Evolutionary conservation across 768 basidiomycete species (phyloP), one percentile per base, ranked within the genome.

Genomic region (Tephrocybe rancida): DNA sequence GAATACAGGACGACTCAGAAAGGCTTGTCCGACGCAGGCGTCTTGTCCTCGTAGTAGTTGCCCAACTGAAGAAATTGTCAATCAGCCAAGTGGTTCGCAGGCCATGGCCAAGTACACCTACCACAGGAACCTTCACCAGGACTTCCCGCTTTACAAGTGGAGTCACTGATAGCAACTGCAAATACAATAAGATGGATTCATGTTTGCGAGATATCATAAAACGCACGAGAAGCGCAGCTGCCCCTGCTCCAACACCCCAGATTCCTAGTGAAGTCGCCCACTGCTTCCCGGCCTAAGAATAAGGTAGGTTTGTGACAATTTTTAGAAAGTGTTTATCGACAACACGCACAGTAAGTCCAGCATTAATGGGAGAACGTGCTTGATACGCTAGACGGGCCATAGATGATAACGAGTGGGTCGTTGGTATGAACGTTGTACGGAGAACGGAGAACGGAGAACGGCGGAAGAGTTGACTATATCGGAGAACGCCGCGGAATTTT

Each of bases 91-190:
- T 4, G 35, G 5, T 6, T 4, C 10, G 16, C 11, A 37, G 14
- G 10, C 4, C 35, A 16, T 5, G n/a, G 16, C 5, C 5, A 16
- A 37, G 35, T 4, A 44, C n/a, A 63, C 87, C 67, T 65, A 93
- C 92, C 47, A 90, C 63, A 3, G 92, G 92, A 32, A 89, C 70
- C 61, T 92, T 90, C 56, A 81, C 68, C 37, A 94, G 73, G 56
- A 93, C 65, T 64, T 84, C 87, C 37, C 85, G 84, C 72, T 83
- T 87, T 58, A 94, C 87, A 38, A 92, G 77, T n/a, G 92, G 92
- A 0, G 90, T 92, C 44, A 90, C 88, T 5, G 91, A 92, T 47
- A 92, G 78, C 30, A 92, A 58, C 88, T 91, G 63, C 30, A 47
- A 24, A 14, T 41, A 55, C 10, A 54, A 37, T 52, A 27, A 24